Percentiles rank a stretch among this genome's conserved stretches.
Evolutionary conservation across 805 yeast species (phyloP).

Genomic region (Tetrapisispora taiwanensis): DNA sequence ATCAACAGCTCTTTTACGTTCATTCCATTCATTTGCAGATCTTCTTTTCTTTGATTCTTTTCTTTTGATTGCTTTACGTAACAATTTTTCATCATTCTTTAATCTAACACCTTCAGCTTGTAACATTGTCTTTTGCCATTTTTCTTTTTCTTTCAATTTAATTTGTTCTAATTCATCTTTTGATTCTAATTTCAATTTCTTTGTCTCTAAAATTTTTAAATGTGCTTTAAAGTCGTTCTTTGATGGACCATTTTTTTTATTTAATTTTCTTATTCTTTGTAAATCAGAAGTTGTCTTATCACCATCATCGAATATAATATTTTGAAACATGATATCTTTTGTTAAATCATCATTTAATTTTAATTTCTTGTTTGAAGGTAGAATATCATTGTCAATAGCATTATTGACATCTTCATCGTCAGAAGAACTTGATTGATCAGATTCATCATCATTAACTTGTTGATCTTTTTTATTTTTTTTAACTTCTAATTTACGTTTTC

Average conservation of each 20-base stretch:
- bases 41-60: constrained; percentile 76
- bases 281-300: constrained; percentile 67
- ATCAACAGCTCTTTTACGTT: constrained; percentile 70
- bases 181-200: constrained; percentile 50
- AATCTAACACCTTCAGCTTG: constrained; percentile 84
- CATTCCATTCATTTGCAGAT: constrained; percentile 87
- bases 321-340: constrained; percentile 56
- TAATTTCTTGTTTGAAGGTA: constrained; percentile 19
- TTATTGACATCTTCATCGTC: constrained; percentile 27
- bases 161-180: constrained; percentile 54
- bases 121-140: constrained; percentile 76
- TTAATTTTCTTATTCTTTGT: constrained; percentile 41
- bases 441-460: constrained; percentile 30
- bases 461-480: constrained; percentile 32
- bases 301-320: constrained; percentile 76
- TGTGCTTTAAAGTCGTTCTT: constrained; percentile 79
- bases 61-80: constrained; percentile 76
- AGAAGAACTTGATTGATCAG: constrained; percentile 21
- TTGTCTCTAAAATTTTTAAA: constrained; percentile 60
- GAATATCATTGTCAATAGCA: constrained; percentile 13
- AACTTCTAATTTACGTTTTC: constrained; percentile 36
- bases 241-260: constrained; percentile 68
- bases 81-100: constrained; percentile 79
- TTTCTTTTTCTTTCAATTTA: constrained; percentile 55
- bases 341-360: constrained; percentile 16